phyloP scores from a whole-genome alignment of 225 moss, liverwort and hornwort species.

The Physcomitrium patens region DNA sequence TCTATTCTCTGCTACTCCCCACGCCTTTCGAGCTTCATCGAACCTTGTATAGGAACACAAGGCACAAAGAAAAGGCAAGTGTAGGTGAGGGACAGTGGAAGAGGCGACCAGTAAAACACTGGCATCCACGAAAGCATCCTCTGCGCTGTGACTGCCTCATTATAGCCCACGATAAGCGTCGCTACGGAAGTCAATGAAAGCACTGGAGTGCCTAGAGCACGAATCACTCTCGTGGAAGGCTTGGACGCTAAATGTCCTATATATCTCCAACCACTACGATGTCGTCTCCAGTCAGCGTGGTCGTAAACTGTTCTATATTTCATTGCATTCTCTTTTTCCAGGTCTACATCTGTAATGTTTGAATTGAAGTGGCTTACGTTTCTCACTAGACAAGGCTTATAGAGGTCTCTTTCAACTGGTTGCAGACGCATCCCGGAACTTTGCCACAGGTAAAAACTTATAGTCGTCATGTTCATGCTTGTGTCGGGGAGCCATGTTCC shows the following conservation, averaged over 20 bases:
- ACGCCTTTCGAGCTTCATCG: slow-evolving; percentile 72
- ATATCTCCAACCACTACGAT: slow-evolving; percentile 76
- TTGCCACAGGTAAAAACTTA: slow-evolving; percentile 21
- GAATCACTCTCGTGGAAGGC: slow-evolving; percentile 57
- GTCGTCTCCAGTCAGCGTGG: slow-evolving; percentile 71
- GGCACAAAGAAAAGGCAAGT: slow-evolving; percentile 68
- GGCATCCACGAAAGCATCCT: slow-evolving; percentile 61
- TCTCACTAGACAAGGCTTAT: slow-evolving; percentile 30
- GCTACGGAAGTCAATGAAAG: slow-evolving; percentile 55
- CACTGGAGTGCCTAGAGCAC: slow-evolving; percentile 62
- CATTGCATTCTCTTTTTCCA: slow-evolving; percentile 58
- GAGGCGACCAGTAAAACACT: slow-evolving; percentile 58
- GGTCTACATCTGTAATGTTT: slow-evolving; percentile 30
- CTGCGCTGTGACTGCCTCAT: slow-evolving; percentile 47
- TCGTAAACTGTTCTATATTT: slow-evolving; percentile 67
- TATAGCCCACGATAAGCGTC: slow-evolving; percentile 51
- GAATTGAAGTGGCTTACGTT: slow-evolving; percentile 50
- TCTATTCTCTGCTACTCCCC: slow-evolving; percentile 60
- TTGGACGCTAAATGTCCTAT: slow-evolving; percentile 62
- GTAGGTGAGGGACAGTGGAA: slow-evolving; percentile 71
- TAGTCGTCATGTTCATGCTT: slow-evolving; percentile 24
- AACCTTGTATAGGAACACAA: slow-evolving; percentile 76
- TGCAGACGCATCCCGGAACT: slow-evolving; percentile 29
- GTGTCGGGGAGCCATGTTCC: neutral
- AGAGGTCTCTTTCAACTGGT: slow-evolving; percentile 15